phyloP scores from a whole-genome alignment of 306 rosid species.

The Dryas alaskensis region DNA sequence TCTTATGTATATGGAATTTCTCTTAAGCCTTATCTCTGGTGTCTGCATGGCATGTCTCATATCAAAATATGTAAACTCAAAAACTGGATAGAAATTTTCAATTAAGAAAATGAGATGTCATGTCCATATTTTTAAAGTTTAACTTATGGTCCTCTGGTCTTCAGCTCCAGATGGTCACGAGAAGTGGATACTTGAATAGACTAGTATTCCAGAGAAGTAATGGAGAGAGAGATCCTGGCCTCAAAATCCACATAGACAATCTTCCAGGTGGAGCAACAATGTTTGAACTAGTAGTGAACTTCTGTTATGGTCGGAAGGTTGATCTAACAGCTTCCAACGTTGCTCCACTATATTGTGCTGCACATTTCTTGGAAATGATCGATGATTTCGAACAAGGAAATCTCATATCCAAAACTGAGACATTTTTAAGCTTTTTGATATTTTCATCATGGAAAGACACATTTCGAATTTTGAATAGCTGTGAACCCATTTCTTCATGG shows the following conservation, averaged over 20 bases:
- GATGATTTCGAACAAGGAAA: slow-evolving; percentile 67
- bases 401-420: slow-evolving; percentile 60
- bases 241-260: slow-evolving; percentile 48
- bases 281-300: slow-evolving; percentile 59
- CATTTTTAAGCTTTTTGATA: slow-evolving; percentile 57
- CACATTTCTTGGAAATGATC: slow-evolving; percentile 75
- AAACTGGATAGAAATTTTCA: not conserved
- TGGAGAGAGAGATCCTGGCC: slow-evolving; percentile 21
- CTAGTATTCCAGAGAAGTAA: slow-evolving; percentile 50
- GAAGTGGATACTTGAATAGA: slow-evolving; percentile 70
- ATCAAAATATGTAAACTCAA: not conserved
- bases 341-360: slow-evolving; percentile 60
- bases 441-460: slow-evolving; percentile 79
- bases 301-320: slow-evolving; percentile 79
- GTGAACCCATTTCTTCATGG: slow-evolving; percentile 61
- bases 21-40: not conserved
- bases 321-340: slow-evolving; percentile 56
- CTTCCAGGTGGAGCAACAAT: slow-evolving; percentile 67
- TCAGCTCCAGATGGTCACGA: slow-evolving; percentile 74
- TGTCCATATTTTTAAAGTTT: slow-evolving; percentile 2
- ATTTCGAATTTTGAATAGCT: slow-evolving; percentile 56
- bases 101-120: not conserved
- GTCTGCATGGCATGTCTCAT: too few species aligned
- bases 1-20: not conserved
- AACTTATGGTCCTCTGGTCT: slow-evolving; percentile 7